Conservation (phyloP, 306 rosid species). For the Malus asiatica region DNA sequence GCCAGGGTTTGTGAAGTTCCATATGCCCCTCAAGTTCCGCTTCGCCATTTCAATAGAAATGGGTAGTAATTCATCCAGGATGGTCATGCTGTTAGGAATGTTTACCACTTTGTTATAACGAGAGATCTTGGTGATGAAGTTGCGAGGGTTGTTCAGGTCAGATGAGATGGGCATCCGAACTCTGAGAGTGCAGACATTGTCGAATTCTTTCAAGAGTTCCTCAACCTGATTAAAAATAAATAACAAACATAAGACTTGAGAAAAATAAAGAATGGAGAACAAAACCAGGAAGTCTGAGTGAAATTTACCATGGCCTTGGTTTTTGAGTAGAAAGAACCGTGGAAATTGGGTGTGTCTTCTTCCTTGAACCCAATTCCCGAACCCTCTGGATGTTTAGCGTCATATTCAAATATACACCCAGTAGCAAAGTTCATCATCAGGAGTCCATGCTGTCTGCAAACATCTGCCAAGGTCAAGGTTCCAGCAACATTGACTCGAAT, state of each 20-base stretch:
- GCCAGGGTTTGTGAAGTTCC: slow-evolving; percentile 93
- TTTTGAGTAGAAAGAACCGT: slow-evolving; percentile 82
- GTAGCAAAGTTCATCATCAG: slow-evolving; percentile 78
- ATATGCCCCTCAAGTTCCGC: slow-evolving; percentile 76
- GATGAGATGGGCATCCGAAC: slow-evolving; percentile 92
- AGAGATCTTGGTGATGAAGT: slow-evolving; percentile 80
- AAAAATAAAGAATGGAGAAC: neutral
- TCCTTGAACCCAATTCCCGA: slow-evolving; percentile 85
- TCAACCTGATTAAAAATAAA: slow-evolving; percentile 47
- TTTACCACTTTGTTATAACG: slow-evolving; percentile 82
- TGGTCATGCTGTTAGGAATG: slow-evolving; percentile 90
- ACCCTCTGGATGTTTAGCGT: slow-evolving; percentile 69
- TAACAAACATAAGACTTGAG: neutral
- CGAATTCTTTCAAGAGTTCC: slow-evolving; percentile 74
- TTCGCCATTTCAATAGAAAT: slow-evolving; percentile 84
- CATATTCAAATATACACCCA: slow-evolving; percentile 86
- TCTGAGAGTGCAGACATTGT: slow-evolving; percentile 86
- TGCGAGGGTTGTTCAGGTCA: slow-evolving; percentile 78
- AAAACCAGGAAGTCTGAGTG: neutral
- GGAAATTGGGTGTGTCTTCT: slow-evolving; percentile 78
- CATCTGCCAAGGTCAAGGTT: slow-evolving; percentile 82
- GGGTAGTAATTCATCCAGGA: slow-evolving; percentile 81
- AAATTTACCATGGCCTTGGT: slow-evolving; percentile 80
- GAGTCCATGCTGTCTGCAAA: slow-evolving; percentile 71
- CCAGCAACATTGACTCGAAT: slow-evolving; percentile 74